These are phyloP conservation scores for Pythium aristosporum DNA, from an alignment of 352 stramenopile species.

Conservation along the genomic window DNA sequence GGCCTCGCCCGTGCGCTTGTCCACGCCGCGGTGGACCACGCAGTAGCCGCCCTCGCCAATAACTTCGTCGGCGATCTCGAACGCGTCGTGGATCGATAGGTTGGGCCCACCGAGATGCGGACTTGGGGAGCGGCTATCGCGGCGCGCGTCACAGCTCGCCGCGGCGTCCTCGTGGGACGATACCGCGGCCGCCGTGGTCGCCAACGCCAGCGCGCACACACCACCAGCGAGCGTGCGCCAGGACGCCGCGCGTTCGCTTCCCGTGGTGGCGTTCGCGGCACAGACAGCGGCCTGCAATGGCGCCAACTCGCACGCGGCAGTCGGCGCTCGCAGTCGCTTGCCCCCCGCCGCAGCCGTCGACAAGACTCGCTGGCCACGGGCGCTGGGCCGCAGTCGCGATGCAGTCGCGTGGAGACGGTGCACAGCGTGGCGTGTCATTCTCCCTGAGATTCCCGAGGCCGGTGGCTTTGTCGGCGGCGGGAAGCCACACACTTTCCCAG, in stretches of 20 bases:
- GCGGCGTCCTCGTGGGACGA: neutral
- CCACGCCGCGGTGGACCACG: constrained; percentile 68
- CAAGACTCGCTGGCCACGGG: neutral
- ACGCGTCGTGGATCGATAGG: constrained; percentile 58
- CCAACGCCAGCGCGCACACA: constrained; percentile 15
- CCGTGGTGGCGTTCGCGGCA: neutral
- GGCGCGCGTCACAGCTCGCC: constrained; percentile 8
- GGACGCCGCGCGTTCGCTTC: neutral
- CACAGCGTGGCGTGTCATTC: constrained; percentile 20
- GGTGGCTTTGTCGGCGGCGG: neutral
- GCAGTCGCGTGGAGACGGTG: constrained; percentile 8
- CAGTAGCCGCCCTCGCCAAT: constrained; percentile 81
- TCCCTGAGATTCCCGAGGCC: neutral
- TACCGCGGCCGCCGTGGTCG: neutral
- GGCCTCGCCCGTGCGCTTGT: constrained; percentile 62
- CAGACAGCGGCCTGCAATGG: neutral
- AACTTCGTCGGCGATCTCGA: constrained; percentile 79
- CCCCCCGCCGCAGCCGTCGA: neutral
- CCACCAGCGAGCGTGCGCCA: constrained; percentile 21
- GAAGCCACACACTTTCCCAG: constrained; percentile 2
- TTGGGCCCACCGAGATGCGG: constrained; percentile 13
- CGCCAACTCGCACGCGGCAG: neutral
- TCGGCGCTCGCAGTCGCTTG: constrained; percentile 17
- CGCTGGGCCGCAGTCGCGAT: neutral
- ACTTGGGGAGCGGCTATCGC: constrained; percentile 6